Evolutionary conservation across 1,284 basidiomycete species (phyloP), one percentile per base, ranked within the genome.

Genomic region (Clitocybe nebularis): DNA sequence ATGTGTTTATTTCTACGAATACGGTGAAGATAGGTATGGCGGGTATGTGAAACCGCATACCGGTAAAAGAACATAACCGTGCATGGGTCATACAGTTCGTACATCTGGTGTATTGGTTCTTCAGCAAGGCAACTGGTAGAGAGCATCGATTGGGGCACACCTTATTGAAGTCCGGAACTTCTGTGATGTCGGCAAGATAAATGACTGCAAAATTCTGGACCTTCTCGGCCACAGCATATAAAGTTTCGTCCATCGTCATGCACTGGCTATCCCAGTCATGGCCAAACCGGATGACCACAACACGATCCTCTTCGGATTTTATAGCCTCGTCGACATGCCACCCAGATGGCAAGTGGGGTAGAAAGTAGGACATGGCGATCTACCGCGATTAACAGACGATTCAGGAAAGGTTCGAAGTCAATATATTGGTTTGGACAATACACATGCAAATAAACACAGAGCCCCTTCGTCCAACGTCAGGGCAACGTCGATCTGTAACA

Each of bases 101-200:
- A 93, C 89, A 93, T 93, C 89, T 93, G 57, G 13, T 29, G 10
- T 14, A 36, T n/a, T 24, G 5, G 46, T 36, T 5, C 7, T 5
- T 11, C 19, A 39, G 24, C 20, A 33, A 7, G 14, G 10, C n/a
- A 37, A 19, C 11, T 28, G 9, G 19, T 26, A 26, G 14, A 35
- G 24, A 22, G 5, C 2, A 28, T 11, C 13, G n/a, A n/a, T 10
- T 6, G 17, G 24, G 20, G 56, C 79, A 49, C 52, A 89, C 93
- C 83, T 96, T 99, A 68, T 95, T 99, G 67, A 99, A 99, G 62
- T 99, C 95, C 1, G 96, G 96, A 1, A 99, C 96, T 53, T 93
- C 84, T 0, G 93, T 97, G 59, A 96, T 97, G 63, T 99, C 95
- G 20, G 87, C 86, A 9, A 97, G 74, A 61, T 96, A 99, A 52